phyloP scores from a whole-genome alignment of 2,329 filamentous ascomycete species.

The Venturia aucupariae region DNA sequence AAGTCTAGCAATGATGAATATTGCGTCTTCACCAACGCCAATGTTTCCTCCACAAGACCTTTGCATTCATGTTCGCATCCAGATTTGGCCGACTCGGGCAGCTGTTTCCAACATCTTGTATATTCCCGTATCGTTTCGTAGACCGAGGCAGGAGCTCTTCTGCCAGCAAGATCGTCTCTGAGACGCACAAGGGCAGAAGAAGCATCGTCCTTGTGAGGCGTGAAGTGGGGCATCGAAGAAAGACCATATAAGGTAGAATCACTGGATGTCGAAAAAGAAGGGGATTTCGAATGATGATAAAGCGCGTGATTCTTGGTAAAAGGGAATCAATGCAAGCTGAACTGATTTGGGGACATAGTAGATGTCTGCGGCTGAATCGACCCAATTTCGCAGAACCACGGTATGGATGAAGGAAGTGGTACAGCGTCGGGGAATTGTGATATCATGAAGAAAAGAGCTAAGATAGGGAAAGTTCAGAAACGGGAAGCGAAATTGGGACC shows the following conservation, averaged over 20 bases:
- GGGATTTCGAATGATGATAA: not conserved
- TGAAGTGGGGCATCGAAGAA: not conserved
- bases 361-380: not conserved
- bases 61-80: not conserved
- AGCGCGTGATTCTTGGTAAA: not conserved
- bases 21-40: not conserved
- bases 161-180: not conserved
- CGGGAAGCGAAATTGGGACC: not conserved
- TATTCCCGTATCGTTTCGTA: slow-evolving; percentile 1
- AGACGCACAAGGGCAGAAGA: not conserved
- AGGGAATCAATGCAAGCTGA: not conserved
- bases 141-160: not conserved
- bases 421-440: not conserved
- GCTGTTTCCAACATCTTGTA: slow-evolving; percentile 4
- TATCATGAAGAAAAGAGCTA: not conserved
- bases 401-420: not conserved
- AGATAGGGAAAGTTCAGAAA: not conserved
- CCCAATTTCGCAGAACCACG: not conserved
- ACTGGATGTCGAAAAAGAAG: not conserved
- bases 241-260: not conserved
- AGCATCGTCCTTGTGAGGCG: not conserved
- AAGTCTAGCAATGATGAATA: slow-evolving; percentile 18
- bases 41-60: not conserved
- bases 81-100: not conserved
- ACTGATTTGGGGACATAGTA: not conserved